Evolutionary conservation across 768 basidiomycete species (phyloP), one percentile per base, ranked within the genome.

Genomic region (Mycena rosella): DNA sequence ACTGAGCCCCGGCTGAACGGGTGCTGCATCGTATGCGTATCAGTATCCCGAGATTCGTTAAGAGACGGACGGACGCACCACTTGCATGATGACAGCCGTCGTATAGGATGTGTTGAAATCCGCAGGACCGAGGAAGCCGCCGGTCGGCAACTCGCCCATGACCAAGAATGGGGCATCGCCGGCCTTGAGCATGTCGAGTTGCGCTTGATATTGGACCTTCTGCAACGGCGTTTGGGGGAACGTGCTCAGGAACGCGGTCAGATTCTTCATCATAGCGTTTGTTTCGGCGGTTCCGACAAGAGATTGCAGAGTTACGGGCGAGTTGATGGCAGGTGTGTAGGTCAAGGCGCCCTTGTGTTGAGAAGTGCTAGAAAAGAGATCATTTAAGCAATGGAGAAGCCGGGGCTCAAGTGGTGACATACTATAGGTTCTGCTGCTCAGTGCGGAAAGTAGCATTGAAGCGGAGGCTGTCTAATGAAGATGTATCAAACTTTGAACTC

Each of bases 1-100:
- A 53, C 52, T 24, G 52, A 53, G 11, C 52, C 52, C 10, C 52
- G 52, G 9, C 52, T 29, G 52, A 34, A 53, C 3, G 52, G 52
- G 27, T 53, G 52, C 52, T 53, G 10, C 18, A 22, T 11, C 17
- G 49, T n/a, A 15, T 6, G 22, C 11, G 8, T n/a, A 8, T n/a
- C 34, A 36, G n/a, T n/a, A 34, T 2, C 7, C 5, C 20, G 32
- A 5, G 29, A 20, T 18, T 52, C 11, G 11, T 15, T 5, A 40
- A 30, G 20, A 20, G 11, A 18, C 17, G 6, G 20, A 30, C 6
- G 20, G 18, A 20, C 52, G 29, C 18, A 53, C 52, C 52, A 53
- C 52, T 36, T 53, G 20, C 52, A 53, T 36, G 22, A 36, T 20
- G 9, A 20, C 34, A 10, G 36, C 36, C 13, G 52, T 53, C 17